These are phyloP conservation scores for Ophiostoma piceae DNA, from an alignment of 2,329 filamentous ascomycete species.

Conservation along the genomic window DNA sequence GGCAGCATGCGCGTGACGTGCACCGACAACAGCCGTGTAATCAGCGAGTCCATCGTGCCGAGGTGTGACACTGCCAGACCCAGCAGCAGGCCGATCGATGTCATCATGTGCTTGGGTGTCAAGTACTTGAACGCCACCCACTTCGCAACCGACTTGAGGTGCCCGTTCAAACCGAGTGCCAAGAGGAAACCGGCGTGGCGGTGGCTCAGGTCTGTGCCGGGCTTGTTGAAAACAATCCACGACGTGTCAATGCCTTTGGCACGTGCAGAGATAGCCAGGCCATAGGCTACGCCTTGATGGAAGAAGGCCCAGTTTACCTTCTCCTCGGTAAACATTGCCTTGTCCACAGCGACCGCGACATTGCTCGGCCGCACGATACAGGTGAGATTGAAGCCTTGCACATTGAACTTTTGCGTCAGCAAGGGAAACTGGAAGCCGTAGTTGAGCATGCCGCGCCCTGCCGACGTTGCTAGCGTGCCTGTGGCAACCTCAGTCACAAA, in stretches of 20 bases:
- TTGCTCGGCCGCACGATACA: conserved; percentile 90
- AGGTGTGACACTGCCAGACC: conserved; percentile 90
- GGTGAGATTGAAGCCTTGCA: conserved; percentile 85
- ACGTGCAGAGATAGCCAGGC: conserved; percentile 80
- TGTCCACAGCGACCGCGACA: conserved; percentile 89
- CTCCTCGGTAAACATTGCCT: conserved; percentile 81
- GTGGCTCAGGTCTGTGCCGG: conserved; percentile 77
- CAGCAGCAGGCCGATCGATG: conserved; percentile 88
- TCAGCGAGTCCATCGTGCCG: conserved; percentile 94
- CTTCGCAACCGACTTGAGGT: conserved; percentile 89
- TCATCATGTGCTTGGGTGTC: conserved; percentile 99
- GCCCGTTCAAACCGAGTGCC: conserved; percentile 86
- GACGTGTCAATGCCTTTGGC: conserved; percentile 95
- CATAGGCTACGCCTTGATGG: conserved; percentile 90
- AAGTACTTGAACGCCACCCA: conserved; percentile 99
- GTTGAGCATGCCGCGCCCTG: conserved; percentile 80
- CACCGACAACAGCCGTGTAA: conserved; percentile 87
- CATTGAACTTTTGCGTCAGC: conserved; percentile 84
- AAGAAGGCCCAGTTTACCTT: conserved; percentile 99
- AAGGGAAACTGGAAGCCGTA: conserved; percentile 83
- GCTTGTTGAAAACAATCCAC: conserved; percentile 98
- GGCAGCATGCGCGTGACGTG: conserved; percentile 95
- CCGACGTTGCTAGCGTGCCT: conserved; percentile 80
- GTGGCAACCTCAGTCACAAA: conserved; percentile 80
- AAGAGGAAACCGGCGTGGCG: conserved; percentile 93